Base-by-base conservation (phyloP, 768 basidiomycete species). In the Tylopilus cervinicoccineus region DNA sequence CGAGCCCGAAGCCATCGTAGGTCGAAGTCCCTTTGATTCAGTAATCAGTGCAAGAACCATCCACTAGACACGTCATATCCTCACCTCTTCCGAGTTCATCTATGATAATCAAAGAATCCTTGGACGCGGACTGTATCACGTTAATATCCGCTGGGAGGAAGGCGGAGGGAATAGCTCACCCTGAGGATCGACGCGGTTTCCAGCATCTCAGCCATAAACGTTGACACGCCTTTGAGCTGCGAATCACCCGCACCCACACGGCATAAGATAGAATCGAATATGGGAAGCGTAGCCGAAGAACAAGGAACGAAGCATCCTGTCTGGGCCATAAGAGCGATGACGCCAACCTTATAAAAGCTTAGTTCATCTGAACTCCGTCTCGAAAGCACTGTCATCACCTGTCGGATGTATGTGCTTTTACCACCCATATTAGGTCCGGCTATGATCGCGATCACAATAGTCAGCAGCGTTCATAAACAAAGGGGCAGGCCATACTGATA, bases 191-290 rank as follows among this genome's bases (percentile, higher is more conserved):
- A 91, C 0, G 96, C 94, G 0, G 94, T 98, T 67, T 99, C 96
- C 24, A 99, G 77, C 96, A 98, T 98, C 68, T 99, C 96, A 2
- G 93, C 94, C 95, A 98, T 98, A 66, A 99, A 99, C 0, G 95
- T 99, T 22, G 93, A 95, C 0, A 99, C 92, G 11, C 96, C 96
- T 67, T 96, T 98, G 38, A 98, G 71, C 63, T 98, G 95, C 65
- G 90, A 94, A 65, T 99, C 96, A 0, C 96, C 96, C 0, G 96
- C 96, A 9, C 96, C 96, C 2, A 99, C 95, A 53, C 96, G 78
- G 48, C 95, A 96, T 11, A 98, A 70, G 37, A 99, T 84, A 3
- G 93, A 96, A 67, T 99, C 96, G 51, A 98, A 98, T 44, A 98
- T 82, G 0, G 96, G 96, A 2, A 98, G 56, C 23, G 78, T 75